Evolutionary conservation across 805 yeast species (phyloP).

Genomic region (Starmerella lactis-condensi): DNA sequence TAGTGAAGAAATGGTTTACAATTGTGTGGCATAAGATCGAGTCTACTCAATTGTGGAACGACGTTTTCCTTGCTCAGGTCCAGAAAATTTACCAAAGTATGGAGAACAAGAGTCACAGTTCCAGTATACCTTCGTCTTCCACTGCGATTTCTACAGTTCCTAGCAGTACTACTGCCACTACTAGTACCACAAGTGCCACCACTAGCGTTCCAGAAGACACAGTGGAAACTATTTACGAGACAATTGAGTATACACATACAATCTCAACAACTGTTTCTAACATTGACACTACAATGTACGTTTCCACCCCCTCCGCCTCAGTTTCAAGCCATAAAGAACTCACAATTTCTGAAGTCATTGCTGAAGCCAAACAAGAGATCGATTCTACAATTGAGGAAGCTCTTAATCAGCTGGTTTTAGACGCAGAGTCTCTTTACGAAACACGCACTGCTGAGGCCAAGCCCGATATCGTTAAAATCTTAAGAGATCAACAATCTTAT

Average conservation of each 20-base stretch:
- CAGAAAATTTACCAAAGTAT: slow-evolving; percentile 5
- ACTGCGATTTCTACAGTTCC: slow-evolving; percentile 2
- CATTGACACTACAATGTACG: no score
- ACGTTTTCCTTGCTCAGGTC: slow-evolving; percentile 5
- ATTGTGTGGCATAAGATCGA: slow-evolving; percentile 3
- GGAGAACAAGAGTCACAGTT: not conserved
- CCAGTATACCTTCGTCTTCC: not conserved
- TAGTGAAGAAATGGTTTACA: no score
- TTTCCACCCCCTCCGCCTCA: no score
- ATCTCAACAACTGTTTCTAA: no score
- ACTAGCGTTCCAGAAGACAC: not conserved
- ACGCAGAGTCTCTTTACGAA: slow-evolving; percentile 6
- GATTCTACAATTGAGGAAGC: slow-evolving; percentile 2
- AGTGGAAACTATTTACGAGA: slow-evolving; percentile 1
- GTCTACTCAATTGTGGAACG: not conserved
- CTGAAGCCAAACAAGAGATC: slow-evolving; percentile 1
- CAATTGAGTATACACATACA: not conserved
- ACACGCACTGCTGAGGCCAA: slow-evolving; percentile 8
- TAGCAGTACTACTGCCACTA: slow-evolving; percentile 1
- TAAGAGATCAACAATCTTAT: slow-evolving; percentile 11
- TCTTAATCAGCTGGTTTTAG: slow-evolving; percentile 13
- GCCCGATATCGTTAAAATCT: slow-evolving; percentile 15
- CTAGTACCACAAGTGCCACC: not conserved
- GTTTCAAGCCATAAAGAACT: no score
- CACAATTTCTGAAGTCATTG: slow-evolving; percentile 1